Evolutionary conservation across 768 basidiomycete genomes (phyloP).

Genomic region (Cystofilobasidium macerans): DNA sequence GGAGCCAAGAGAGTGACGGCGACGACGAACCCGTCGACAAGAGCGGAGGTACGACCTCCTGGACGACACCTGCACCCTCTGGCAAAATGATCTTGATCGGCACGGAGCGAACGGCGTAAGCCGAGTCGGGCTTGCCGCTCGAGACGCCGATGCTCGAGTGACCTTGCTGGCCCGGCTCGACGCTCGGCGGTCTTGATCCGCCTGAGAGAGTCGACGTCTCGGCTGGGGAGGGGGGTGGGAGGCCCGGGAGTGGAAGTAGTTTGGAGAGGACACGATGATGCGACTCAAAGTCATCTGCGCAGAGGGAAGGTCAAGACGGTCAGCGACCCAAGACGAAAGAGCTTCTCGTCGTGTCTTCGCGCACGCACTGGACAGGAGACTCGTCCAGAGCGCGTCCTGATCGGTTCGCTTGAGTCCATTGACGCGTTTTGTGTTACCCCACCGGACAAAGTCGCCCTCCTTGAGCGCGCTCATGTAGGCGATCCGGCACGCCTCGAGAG

Average conservation of each 20-base stretch:
- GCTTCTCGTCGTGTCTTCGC: no score
- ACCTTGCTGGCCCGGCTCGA: slow-evolving; percentile 15
- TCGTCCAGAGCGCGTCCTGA: slow-evolving; percentile 95
- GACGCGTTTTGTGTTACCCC: slow-evolving; percentile 91
- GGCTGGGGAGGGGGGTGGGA: background rate
- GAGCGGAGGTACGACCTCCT: slow-evolving; percentile 74
- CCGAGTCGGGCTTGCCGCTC: slow-evolving; percentile 55
- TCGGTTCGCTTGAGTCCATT: slow-evolving; percentile 80
- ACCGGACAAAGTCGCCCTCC: slow-evolving; percentile 92
- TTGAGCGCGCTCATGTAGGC: slow-evolving; percentile 92
- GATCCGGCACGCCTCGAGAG: slow-evolving; percentile 76
- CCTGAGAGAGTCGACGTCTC: slow-evolving; percentile 37
- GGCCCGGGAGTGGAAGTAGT: slow-evolving; percentile 60
- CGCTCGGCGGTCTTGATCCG: slow-evolving; percentile 16
- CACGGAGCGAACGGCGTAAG: slow-evolving; percentile 74
- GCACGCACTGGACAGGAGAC: slow-evolving; percentile 77
- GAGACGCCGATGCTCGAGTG: slow-evolving; percentile 9
- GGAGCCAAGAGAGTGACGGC: background rate
- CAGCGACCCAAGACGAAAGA: background rate
- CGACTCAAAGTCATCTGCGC: slow-evolving; percentile 83
- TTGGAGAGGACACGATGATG: slow-evolving; percentile 92
- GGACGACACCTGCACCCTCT: slow-evolving; percentile 73
- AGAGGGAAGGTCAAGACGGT: background rate
- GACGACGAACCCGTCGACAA: slow-evolving; percentile 59
- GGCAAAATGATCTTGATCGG: slow-evolving; percentile 80